Evolutionary conservation across 768 basidiomycete genomes (phyloP).

Genomic region (Gloeopeniophorella convolvens): DNA sequence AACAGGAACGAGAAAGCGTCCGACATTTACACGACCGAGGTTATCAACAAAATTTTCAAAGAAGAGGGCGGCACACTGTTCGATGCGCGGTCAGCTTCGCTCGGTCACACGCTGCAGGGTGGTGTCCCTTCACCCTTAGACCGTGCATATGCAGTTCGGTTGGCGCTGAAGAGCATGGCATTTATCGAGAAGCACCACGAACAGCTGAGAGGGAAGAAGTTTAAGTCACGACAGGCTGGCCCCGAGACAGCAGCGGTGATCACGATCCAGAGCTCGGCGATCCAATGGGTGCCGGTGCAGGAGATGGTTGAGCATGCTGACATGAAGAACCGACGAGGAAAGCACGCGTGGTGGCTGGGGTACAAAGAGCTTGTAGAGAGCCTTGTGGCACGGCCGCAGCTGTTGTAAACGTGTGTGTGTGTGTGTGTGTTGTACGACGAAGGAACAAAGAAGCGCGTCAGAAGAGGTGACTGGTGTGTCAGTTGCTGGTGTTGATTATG

Average conservation of each 20-base stretch:
- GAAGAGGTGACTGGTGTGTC: too few relatives aligned
- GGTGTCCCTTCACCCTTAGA: constrained; percentile 94
- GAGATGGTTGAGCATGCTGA: constrained; percentile 86
- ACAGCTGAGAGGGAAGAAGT: constrained; percentile 41
- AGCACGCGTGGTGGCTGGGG: constrained; percentile 69
- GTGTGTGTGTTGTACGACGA: neutral
- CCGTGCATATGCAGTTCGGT: constrained; percentile 82
- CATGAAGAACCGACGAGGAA: constrained; percentile 83
- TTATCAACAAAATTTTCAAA: constrained; percentile 89
- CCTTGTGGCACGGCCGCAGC: constrained; percentile 58
- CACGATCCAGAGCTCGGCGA: constrained; percentile 75
- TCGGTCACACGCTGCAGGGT: constrained; percentile 96
- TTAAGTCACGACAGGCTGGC: constrained; percentile 47
- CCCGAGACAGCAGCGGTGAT: constrained; percentile 80
- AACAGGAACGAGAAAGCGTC: constrained; percentile 82
- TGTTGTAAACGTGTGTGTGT: constrained; percentile 28
- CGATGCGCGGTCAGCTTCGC: constrained; percentile 90
- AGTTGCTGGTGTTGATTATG: constrained; percentile 4
- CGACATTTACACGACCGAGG: constrained; percentile 81
- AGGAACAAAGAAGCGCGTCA: too few relatives aligned
- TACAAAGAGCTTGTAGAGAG: constrained; percentile 67
- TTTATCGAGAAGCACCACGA: constrained; percentile 85
- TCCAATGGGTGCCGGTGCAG: constrained; percentile 78
- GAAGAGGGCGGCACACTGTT: constrained; percentile 92
- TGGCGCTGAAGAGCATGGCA: constrained; percentile 87